Evolutionary conservation across 345 rosid species (phyloP).

Genomic region (Diplotaxis tenuifolia): DNA sequence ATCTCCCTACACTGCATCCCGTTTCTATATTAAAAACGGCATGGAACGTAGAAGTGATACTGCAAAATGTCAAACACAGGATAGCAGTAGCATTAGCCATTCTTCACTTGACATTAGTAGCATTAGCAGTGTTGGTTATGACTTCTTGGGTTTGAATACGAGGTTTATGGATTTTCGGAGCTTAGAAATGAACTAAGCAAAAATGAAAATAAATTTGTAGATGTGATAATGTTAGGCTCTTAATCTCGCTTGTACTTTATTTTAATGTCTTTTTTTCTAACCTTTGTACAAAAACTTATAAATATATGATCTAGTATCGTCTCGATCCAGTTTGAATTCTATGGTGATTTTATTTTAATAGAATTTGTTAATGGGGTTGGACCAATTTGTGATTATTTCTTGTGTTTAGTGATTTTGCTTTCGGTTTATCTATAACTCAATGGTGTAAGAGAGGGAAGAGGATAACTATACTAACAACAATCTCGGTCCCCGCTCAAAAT

Average conservation of each 20-base stretch:
- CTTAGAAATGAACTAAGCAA: constrained; percentile 56
- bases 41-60: constrained; percentile 52
- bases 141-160: constrained; percentile 75
- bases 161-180: constrained; percentile 63
- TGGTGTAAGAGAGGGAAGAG: neutral
- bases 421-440: neutral
- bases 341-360: neutral
- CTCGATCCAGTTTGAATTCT: neutral
- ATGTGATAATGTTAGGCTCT: constrained; percentile 1
- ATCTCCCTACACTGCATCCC: constrained; percentile 47
- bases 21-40: constrained; percentile 54
- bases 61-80: constrained; percentile 28
- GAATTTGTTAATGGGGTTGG: neutral
- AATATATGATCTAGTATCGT: neutral
- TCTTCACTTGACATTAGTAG: constrained; percentile 23
- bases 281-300: constrained; percentile 6
- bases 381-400: neutral
- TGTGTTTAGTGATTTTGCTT: no score
- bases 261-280: neutral
- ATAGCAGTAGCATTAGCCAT: constrained; percentile 34
- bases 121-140: constrained; percentile 44
- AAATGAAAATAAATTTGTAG: neutral
- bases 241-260: neutral
- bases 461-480: neutral
- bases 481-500: neutral